phyloP scores from a whole-genome alignment of 148 eudicot species.

The Spergularia bocconei region DNA sequence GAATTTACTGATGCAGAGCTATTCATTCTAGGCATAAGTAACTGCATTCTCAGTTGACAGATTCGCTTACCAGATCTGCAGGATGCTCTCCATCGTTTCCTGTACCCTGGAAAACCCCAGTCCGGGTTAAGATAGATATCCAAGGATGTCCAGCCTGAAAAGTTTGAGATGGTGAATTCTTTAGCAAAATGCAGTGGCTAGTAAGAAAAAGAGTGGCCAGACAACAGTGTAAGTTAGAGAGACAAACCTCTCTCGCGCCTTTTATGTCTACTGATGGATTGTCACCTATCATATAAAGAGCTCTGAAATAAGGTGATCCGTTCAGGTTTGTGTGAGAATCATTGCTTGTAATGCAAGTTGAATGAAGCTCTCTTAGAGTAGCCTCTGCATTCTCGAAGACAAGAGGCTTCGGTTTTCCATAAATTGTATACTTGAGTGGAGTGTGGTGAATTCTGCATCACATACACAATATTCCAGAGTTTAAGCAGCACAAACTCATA shows the following conservation, averaged over 20 bases:
- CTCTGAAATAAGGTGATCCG: conserved; percentile 32
- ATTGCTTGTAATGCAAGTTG: conserved; percentile 18
- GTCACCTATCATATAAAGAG: conserved; percentile 58
- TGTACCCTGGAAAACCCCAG: conserved; percentile 43
- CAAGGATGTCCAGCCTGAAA: conserved; percentile 55
- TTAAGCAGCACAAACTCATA: background rate
- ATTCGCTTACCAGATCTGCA: conserved; percentile 42
- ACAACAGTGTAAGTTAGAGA: background rate
- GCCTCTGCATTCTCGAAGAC: conserved; percentile 51
- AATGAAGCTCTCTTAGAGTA: conserved; percentile 33
- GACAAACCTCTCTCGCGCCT: conserved; percentile 48
- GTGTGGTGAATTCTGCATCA: conserved; percentile 44
- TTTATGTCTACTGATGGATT: conserved; percentile 58
- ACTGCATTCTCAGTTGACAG: background rate
- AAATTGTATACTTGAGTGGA: conserved; percentile 40
- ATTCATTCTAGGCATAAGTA: background rate
- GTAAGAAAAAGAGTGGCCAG: background rate
- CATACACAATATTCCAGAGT: conserved; percentile 2
- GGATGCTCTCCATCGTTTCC: conserved; percentile 48
- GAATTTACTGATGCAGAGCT: background rate
- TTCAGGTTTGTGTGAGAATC: background rate
- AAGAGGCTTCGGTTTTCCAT: conserved; percentile 55
- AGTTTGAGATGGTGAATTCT: background rate
- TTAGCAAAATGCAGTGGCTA: background rate
- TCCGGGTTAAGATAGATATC: conserved; percentile 54